Conservation (phyloP, 2,329 filamentous ascomycete species). For the Apiospora hydei region DNA sequence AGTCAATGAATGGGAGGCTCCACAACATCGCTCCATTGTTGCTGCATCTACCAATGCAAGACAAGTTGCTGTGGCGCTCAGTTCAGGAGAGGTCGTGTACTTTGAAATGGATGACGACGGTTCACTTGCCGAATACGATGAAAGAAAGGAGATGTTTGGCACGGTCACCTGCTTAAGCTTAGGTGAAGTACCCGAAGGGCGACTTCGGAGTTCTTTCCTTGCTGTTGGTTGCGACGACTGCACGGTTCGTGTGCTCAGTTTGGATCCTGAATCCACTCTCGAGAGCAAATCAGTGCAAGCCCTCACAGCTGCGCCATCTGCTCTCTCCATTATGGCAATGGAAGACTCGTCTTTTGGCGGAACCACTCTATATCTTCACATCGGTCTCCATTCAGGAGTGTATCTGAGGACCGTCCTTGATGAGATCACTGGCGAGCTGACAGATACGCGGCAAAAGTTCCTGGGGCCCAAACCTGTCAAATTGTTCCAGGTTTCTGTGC, state of each 20-base stretch:
- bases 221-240: conserved; percentile 97
- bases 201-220: conserved; percentile 87
- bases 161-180: conserved; percentile 95
- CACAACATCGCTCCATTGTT: conserved; percentile 93
- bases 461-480: conserved; percentile 89
- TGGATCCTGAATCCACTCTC: conserved; percentile 88
- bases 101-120: conserved; percentile 97
- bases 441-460: conserved; percentile 93
- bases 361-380: conserved; percentile 90
- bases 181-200: conserved; percentile 89
- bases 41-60: conserved; percentile 92
- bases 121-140: conserved; percentile 90
- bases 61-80: conserved; percentile 92
- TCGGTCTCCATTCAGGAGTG: conserved; percentile 93
- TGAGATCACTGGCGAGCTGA: conserved; percentile 93
- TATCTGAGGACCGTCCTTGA: conserved; percentile 95
- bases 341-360: conserved; percentile 90
- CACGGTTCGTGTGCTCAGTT: conserved; percentile 89
- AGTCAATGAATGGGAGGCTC: conserved; percentile 92
- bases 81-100: conserved; percentile 95
- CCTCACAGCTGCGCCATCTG: conserved; percentile 86
- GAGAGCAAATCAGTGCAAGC: conserved; percentile 96
- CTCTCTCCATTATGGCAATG: conserved; percentile 93
- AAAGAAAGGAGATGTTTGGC: conserved; percentile 93
- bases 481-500: conserved; percentile 88